Evolutionary conservation across 1,284 basidiomycete species (phyloP).

Genomic region (Puccinia novopanici): DNA sequence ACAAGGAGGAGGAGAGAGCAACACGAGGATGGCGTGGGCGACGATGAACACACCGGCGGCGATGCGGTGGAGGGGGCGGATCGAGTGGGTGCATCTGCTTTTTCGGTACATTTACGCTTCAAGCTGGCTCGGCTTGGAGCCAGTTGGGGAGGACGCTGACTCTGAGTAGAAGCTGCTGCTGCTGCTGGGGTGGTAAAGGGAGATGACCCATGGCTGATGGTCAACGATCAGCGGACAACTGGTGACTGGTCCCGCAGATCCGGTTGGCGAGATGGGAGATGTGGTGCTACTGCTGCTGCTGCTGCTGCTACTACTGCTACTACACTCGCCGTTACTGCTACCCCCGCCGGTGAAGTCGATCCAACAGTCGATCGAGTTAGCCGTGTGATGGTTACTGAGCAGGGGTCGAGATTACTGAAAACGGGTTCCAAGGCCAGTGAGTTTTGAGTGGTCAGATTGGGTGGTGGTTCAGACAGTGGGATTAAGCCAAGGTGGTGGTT

Average conservation of each 20-base stretch:
- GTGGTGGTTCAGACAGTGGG: too few relatives aligned
- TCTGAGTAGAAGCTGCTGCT: neutral
- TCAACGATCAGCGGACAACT: neutral
- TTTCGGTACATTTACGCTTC: neutral
- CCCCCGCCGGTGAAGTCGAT: conserved; percentile 30
- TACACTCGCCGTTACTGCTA: too few relatives aligned
- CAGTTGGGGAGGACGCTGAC: neutral
- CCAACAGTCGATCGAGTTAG: conserved; percentile 24
- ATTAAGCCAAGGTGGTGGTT: too few relatives aligned
- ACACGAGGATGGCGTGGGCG: neutral
- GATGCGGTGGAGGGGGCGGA: neutral
- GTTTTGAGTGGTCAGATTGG: too few relatives aligned
- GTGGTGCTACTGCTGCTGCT: neutral
- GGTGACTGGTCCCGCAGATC: neutral
- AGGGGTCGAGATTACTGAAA: neutral
- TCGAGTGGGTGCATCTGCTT: neutral
- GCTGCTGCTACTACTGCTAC: neutral
- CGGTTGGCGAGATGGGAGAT: neutral
- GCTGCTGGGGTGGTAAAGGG: neutral
- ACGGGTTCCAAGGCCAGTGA: too few relatives aligned
- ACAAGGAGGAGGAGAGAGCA: neutral
- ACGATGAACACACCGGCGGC: neutral
- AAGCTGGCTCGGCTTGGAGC: neutral
- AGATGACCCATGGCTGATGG: neutral
- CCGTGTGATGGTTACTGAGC: neutral